These are phyloP conservation scores for Cadophora malorum DNA, from an alignment of 2,329 filamentous ascomycete genomes.

Conservation along the genomic window DNA sequence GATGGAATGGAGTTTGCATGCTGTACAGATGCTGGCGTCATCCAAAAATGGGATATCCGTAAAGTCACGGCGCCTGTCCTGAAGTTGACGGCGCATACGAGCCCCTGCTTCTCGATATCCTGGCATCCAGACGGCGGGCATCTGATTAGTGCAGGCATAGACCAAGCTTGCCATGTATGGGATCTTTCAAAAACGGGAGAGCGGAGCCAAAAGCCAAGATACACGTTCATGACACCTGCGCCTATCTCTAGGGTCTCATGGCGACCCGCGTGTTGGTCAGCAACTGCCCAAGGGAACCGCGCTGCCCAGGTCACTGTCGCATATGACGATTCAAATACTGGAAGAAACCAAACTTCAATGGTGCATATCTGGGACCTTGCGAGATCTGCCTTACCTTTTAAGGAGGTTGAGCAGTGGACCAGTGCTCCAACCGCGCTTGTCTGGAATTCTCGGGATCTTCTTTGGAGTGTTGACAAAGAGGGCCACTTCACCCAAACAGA, in stretches of 20 bases:
- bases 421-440: conserved; percentile 62
- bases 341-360: conserved; percentile 60
- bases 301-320: conserved; percentile 67
- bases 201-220: conserved; percentile 69
- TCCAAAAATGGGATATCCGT: conserved; percentile 70
- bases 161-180: conserved; percentile 69
- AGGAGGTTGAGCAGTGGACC: conserved; percentile 67
- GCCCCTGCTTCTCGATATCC: conserved; percentile 63
- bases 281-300: conserved; percentile 63
- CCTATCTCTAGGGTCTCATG: conserved; percentile 65
- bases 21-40: conserved; percentile 65
- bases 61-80: conserved; percentile 60
- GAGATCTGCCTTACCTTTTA: conserved; percentile 69
- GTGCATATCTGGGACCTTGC: conserved; percentile 75
- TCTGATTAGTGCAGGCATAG: conserved; percentile 66
- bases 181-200: conserved; percentile 65
- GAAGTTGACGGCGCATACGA: conserved; percentile 67
- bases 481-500: conserved; percentile 70
- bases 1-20: conserved; percentile 68
- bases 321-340: conserved; percentile 63
- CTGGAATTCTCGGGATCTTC: conserved; percentile 69
- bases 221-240: conserved; percentile 65
- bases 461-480: conserved; percentile 71
- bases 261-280: conserved; percentile 71
- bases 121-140: conserved; percentile 75